phyloP scores from a whole-genome alignment of 2,329 filamentous ascomycete genomes.

The Pseudovirgaria hyperparasitica region DNA sequence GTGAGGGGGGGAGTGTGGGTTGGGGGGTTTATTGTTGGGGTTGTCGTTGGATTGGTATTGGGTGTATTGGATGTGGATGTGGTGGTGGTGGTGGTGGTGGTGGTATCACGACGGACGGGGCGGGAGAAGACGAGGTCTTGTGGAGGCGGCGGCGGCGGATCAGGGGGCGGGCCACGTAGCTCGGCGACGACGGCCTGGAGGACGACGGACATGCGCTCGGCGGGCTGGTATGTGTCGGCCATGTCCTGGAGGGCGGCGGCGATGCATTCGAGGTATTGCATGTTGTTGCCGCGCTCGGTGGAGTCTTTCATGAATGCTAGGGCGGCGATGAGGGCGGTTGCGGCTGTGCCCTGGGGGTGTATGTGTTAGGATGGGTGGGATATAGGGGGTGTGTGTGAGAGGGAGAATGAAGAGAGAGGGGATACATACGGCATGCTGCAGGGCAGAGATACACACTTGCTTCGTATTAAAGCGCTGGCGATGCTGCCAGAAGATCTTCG shows the following conservation, averaged over 20 bases:
- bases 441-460: conserved; percentile 37
- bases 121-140: conserved; percentile 13
- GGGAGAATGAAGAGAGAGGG: background rate
- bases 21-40: conserved; percentile 7
- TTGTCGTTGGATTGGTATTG: conserved; percentile 11
- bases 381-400: background rate
- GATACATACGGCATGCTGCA: conserved; percentile 35
- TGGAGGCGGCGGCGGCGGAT: conserved; percentile 11
- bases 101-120: conserved; percentile 17
- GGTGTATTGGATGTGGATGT: conserved; percentile 17
- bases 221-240: conserved; percentile 40
- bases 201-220: conserved; percentile 40
- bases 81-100: conserved; percentile 9
- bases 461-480: conserved; percentile 39
- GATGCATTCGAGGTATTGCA: conserved; percentile 41
- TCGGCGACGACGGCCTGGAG: conserved; percentile 41
- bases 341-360: conserved; percentile 33
- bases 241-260: conserved; percentile 40
- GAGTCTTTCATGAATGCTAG: conserved; percentile 26
- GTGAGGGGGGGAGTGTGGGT: conserved; percentile 11
- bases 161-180: conserved; percentile 18
- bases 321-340: conserved; percentile 41
- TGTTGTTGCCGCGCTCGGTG: conserved; percentile 26
- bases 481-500: conserved; percentile 43
- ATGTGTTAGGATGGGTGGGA: conserved; percentile 4